Percentiles rank a stretch among this genome's conserved stretches.
Conservation (phyloP, 2,329 filamentous ascomycete genomes). For the Endoconidiophora polonica region DNA sequence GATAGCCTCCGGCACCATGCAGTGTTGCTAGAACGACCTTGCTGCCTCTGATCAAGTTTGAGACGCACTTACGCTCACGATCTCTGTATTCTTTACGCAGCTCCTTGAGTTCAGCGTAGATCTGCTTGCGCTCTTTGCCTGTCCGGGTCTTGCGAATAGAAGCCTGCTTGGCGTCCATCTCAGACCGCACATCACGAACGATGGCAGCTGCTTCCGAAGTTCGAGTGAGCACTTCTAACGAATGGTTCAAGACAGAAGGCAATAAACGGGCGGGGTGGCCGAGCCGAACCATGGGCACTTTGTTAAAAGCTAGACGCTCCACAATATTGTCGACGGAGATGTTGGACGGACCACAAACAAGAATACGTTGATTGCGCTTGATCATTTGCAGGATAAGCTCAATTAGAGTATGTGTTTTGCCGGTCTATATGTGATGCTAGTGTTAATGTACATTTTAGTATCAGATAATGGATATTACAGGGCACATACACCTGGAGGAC, state of each 20-base stretch:
- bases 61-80: constrained; percentile 67
- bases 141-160: constrained; percentile 75
- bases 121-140: constrained; percentile 59
- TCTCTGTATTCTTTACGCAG: constrained; percentile 77
- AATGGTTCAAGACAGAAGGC: constrained; percentile 75
- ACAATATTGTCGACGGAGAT: constrained; percentile 98
- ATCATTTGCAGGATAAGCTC: constrained; percentile 88
- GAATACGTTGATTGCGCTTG: constrained; percentile 51
- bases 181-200: constrained; percentile 73
- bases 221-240: constrained; percentile 75
- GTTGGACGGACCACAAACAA: constrained; percentile 95
- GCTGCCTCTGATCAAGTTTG: constrained; percentile 55
- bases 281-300: constrained; percentile 72
- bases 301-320: constrained; percentile 71
- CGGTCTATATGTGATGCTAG: constrained; percentile 38
- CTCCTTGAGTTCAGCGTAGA: constrained; percentile 74
- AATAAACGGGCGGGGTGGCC: constrained; percentile 85
- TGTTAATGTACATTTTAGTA: not conserved
- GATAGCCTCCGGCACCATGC: constrained; percentile 76
- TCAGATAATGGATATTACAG: not conserved
- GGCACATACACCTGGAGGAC: constrained; percentile 57
- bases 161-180: constrained; percentile 85
- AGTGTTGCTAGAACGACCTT: constrained; percentile 84
- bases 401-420: constrained; percentile 91
- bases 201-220: constrained; percentile 82